Conservation (phyloP, 169 alveolate genomes). For the Miamiensis avidus region DNA sequence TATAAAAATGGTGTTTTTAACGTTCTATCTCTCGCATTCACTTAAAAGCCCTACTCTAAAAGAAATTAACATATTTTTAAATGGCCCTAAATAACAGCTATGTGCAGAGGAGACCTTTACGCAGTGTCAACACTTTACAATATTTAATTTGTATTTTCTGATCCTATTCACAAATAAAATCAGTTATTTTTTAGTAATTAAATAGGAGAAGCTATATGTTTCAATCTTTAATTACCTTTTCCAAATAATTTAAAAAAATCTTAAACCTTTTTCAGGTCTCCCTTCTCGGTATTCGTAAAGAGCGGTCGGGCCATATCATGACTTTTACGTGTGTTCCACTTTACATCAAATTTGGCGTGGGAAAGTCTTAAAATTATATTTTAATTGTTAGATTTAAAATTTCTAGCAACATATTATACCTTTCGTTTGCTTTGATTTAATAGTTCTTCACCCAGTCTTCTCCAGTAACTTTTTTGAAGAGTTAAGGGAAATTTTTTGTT, state of each 20-base stretch:
- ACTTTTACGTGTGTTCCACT: constrained; percentile 70
- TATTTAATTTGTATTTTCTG: constrained; percentile 42
- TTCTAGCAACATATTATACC: constrained; percentile 36
- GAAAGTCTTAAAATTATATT: neutral
- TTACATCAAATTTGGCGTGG: constrained; percentile 69
- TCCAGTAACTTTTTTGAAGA: constrained; percentile 63
- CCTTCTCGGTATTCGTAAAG: constrained; percentile 64
- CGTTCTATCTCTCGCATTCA: constrained; percentile 75
- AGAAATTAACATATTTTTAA: constrained; percentile 52
- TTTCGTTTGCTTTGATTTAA: constrained; percentile 70
- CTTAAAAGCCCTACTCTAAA: constrained; percentile 58
- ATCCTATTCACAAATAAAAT: neutral
- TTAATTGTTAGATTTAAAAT: too few relatives aligned
- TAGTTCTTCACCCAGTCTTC: constrained; percentile 70
- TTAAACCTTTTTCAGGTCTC: constrained; percentile 64
- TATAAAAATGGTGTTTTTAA: constrained; percentile 78
- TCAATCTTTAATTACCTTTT: constrained; percentile 3
- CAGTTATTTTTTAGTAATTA: too few relatives aligned
- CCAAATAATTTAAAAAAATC: constrained; percentile 57
- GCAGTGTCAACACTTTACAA: constrained; percentile 50
- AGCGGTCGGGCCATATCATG: constrained; percentile 53
- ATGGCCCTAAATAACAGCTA: constrained; percentile 71
- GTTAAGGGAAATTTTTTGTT: constrained; percentile 65
- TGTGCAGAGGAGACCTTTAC: constrained; percentile 74
- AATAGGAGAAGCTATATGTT: neutral